Base-by-base conservation (phyloP, 106 monocot genomes). In the Posidonia australis region DNA sequence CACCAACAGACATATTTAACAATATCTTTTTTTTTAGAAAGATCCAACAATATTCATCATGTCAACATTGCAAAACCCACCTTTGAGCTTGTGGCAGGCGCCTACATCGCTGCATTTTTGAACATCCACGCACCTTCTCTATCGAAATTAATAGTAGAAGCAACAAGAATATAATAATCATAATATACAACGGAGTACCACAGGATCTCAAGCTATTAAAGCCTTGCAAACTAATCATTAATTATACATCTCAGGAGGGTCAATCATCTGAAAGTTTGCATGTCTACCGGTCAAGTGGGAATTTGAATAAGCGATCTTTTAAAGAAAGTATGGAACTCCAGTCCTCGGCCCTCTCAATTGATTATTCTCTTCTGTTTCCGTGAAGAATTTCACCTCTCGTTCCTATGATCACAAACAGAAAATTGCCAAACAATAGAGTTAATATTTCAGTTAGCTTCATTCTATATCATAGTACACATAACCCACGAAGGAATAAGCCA, bases 321-420 rank as follows among this genome's bases (percentile, higher is more conserved):
- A 94, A 51, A 94, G 81, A 64, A 94, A 94, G 74, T 94, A 94
- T 19, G 93, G 89, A 28, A 94, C 93, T 10, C 82, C 93, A 10
- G 89, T 83, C 59, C 93, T 80, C 0, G 93, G 89, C 20, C 93
- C 88, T 42, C 93, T 76, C 93, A 94, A 89, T 71, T 94, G 93
- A 60, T 94, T 94, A 45, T 94, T 94, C 67, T 94, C 93, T 68
- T 94, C 93, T 0, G 93, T 94, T 59, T 94, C 93, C 3, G 89
- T 94, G 71, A 94, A 94, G 76, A 89, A 94, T 61, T 89, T 94
- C 16, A 94, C 89, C 42, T 89, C 89, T 67, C 93, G 83, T 70
- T 94, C 93, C 93, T 94, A 77, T 62, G 14, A 76, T 14, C 32
- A 62, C 18, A 58, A 55, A 28, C 48, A 72, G 24, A 51, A 64